Evolutionary conservation across 164 flowering plant genomes (phyloP), one percentile per base, ranked within the genome.

Genomic region (Vitis riparia): DNA sequence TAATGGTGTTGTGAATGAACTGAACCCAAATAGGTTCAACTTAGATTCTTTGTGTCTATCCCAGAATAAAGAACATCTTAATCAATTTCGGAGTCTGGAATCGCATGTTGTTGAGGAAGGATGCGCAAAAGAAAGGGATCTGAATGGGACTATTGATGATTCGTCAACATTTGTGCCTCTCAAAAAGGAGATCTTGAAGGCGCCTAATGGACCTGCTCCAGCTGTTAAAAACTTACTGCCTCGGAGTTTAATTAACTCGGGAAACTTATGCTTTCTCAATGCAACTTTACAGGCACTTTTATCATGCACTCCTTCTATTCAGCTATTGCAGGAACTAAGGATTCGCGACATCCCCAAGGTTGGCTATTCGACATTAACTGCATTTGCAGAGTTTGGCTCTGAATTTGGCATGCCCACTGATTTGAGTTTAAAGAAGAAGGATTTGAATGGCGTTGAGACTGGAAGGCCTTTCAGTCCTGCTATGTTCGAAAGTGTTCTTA

Each of bases 261-360:
- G 99, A 66, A 96, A 96, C 73, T 52, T 96, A 37, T 96, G 99
- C 80, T 96, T 96, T 79, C 96, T 96, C 53, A 92, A 92, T 86
- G 90, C 99, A 48, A 85, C 99, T 51, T 78, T 96, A 67, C 99
- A 96, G 81, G 97, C 99, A 70, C 90, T 93, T 56, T 77, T 96
- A 23, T 85, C 98, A 15, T 96, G 99, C 71, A 78, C 97, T 68
- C 96, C 91, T 53, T 93, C 93, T 78, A 90, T 96, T 58, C 82
- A 83, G 68, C 90, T 96, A 29, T 72, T 96, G 76, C 91, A 86
- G 79, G 90, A 86, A 58, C 67, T 93, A 55, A 87, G 81, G 77
- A 68, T 52, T 69, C 80, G 79, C 49, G 63, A 82, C 74, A 79
- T 93, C 53, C 90, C 93, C 17, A 84, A 91, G 99, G 86, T 72